Conservation (phyloP, 2,329 filamentous ascomycete species). For the Tolypocladium album region DNA sequence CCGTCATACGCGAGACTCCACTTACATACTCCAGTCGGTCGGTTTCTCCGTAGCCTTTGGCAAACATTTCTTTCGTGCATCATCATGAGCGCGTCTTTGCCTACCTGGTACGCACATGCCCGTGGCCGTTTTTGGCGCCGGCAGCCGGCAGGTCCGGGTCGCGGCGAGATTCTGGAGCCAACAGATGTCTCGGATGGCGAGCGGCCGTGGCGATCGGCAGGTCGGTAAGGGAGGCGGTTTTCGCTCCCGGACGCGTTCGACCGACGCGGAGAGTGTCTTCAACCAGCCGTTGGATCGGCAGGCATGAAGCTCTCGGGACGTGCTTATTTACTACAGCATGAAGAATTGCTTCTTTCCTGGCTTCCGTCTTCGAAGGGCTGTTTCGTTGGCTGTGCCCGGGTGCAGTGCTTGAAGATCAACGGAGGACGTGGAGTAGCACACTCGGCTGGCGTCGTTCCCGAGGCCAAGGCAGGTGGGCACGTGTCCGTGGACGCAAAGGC, state of each 20-base stretch:
- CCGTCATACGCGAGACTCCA: not conserved
- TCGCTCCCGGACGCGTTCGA: not conserved
- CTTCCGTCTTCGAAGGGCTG: not conserved
- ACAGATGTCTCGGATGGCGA: not conserved
- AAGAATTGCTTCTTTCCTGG: not conserved
- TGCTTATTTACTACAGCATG: not conserved
- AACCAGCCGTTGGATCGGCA: not conserved
- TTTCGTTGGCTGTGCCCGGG: not conserved
- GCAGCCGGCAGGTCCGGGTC: not conserved
- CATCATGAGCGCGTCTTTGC: not conserved
- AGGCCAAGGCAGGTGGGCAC: not conserved
- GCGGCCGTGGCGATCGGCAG: not conserved
- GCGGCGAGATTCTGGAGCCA: not conserved
- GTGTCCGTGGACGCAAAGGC: too few relatives aligned
- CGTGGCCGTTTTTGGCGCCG: not conserved
- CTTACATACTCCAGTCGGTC: not conserved
- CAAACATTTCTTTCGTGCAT: not conserved
- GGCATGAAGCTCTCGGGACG: not conserved
- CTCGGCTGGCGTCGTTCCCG: not conserved
- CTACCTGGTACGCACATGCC: not conserved
- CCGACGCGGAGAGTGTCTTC: not conserved
- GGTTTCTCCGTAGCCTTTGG: not conserved
- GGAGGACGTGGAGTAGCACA: not conserved
- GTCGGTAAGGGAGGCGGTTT: not conserved
- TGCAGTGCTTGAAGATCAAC: not conserved